Base-by-base conservation (phyloP, 2,329 filamentous ascomycete species). In the Metarhizium album region DNA sequence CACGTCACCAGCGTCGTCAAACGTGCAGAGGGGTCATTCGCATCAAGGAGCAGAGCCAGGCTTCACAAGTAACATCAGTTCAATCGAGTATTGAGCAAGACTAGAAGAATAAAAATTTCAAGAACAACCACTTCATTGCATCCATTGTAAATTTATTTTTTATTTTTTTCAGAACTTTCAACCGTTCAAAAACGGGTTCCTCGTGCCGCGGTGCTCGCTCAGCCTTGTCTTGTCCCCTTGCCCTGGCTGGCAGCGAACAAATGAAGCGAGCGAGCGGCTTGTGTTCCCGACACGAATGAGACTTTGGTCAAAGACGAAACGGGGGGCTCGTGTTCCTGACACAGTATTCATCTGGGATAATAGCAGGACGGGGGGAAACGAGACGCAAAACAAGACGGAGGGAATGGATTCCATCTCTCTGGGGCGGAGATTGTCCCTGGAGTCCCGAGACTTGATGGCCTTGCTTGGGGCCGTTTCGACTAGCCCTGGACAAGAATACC, bases 401-500 rank as follows among this genome's bases (percentile, higher is more conserved):
- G 11, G 33, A 29, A 29, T 8, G 7, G 11, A 8, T 29, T 9
- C 27, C 27, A 9, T 29, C 27, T 8, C 7, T 8, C 27, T 29
- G 27, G 7, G 27, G 11, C 11, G 27, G 27, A 11, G 7, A 8
- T 9, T 29, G 27, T 29, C 27, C 7, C 11, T 29, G 27, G 27
- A 9, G 11, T 29, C n/a, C n/a, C n/a, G 27, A 29, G 11, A 8
- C 7, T 9, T 29, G 7, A 29, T 29, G 7, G 27, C 11, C 7
- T 9, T 29, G 7, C 7, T 29, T 2, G 27, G 11, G 11, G 27
- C 0, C 33, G 16, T 35, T 13, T 35, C 11, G 4, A 13, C 37
- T 35, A 49, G 18, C 63, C 64, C 5, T 47, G 52, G 16, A 67
- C 61, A 43, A 65, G 53, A 20, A 53, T 22, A 13, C 23, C 24